phyloP scores from a whole-genome alignment of 768 basidiomycete genomes.

The Imleria badia region DNA sequence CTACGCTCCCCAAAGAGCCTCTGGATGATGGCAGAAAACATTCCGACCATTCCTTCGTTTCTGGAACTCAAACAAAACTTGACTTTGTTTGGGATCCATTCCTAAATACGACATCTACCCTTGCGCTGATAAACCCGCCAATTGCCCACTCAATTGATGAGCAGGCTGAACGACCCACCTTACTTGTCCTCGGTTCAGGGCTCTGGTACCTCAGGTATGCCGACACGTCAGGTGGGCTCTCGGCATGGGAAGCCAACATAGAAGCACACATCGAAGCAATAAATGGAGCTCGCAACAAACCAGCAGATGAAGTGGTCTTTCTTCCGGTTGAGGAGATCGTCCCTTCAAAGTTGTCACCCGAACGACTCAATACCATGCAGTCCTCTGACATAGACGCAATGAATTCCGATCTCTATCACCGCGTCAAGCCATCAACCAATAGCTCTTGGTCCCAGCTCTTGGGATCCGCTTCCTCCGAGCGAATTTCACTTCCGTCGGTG shows the following conservation, averaged over 20 bases:
- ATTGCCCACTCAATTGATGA: neutral
- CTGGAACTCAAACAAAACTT: conserved; percentile 47
- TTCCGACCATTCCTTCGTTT: conserved; percentile 52
- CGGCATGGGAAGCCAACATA: conserved; percentile 75
- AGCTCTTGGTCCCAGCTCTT: conserved; percentile 32
- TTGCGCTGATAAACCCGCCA: conserved; percentile 39
- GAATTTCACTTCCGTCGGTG: conserved; percentile 65
- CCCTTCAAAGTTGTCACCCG: conserved; percentile 59
- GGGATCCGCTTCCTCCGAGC: conserved; percentile 20
- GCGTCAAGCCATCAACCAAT: conserved; percentile 44
- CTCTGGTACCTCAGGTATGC: conserved; percentile 88
- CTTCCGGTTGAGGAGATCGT: conserved; percentile 76
- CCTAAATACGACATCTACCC: conserved; percentile 65
- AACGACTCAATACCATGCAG: conserved; percentile 67
- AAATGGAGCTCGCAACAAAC: conserved; percentile 32
- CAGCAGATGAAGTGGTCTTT: conserved; percentile 74
- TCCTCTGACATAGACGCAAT: conserved; percentile 84
- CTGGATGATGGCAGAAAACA: conserved; percentile 66
- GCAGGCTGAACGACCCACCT: conserved; percentile 43
- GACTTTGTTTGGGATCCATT: conserved; percentile 87
- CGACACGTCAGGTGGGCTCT: conserved; percentile 66
- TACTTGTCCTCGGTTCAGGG: conserved; percentile 83
- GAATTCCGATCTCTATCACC: conserved; percentile 82
- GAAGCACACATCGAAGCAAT: conserved; percentile 61
- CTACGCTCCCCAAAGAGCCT: conserved; percentile 50